Percentiles rank a stretch among this genome's conserved stretches.
phyloP scores from a whole-genome alignment of 1,284 basidiomycete species.

The Cryptococcus jaspeensis region DNA sequence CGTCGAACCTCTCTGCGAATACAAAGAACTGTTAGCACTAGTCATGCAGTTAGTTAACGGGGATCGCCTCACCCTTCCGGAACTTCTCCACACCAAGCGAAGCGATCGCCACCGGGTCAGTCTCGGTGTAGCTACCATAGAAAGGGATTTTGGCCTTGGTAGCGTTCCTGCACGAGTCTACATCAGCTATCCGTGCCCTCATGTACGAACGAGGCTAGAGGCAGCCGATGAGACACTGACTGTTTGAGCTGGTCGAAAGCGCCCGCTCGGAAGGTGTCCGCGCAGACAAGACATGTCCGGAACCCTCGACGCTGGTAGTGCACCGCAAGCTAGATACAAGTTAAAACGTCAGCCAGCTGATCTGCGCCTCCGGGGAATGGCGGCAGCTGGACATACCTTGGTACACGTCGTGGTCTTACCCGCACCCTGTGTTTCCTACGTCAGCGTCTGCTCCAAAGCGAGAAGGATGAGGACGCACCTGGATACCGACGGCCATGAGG shows the following conservation, averaged over 20 bases:
- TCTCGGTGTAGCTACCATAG: constrained; percentile 98
- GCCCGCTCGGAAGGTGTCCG: constrained; percentile 98
- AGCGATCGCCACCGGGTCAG: constrained; percentile 93
- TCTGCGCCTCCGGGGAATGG: too few species aligned
- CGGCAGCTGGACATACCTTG: constrained; percentile 54
- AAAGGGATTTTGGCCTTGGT: constrained; percentile 99
- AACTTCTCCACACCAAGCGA: constrained; percentile 94
- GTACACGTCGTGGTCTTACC: constrained; percentile 99
- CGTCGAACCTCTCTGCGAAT: constrained; percentile 81
- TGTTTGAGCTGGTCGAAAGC: constrained; percentile 94
- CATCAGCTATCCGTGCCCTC: constrained; percentile 3
- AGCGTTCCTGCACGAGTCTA: constrained; percentile 56
- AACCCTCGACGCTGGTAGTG: constrained; percentile 97
- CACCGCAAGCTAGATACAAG: constrained; percentile 66
- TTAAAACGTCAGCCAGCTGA: constrained; percentile 8
- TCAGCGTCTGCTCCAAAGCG: neutral
- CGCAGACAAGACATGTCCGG: constrained; percentile 97
- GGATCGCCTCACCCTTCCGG: constrained; percentile 62
- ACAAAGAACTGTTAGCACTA: constrained; percentile 4
- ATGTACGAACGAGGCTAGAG: neutral
- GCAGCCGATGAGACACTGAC: constrained; percentile 60
- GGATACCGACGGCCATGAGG: constrained; percentile 96
- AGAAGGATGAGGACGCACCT: constrained; percentile 57
- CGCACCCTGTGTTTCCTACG: constrained; percentile 66
- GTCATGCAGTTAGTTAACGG: too few species aligned